Conservation (phyloP, 345 rosid species). For the Sisymbrium altissimum region DNA sequence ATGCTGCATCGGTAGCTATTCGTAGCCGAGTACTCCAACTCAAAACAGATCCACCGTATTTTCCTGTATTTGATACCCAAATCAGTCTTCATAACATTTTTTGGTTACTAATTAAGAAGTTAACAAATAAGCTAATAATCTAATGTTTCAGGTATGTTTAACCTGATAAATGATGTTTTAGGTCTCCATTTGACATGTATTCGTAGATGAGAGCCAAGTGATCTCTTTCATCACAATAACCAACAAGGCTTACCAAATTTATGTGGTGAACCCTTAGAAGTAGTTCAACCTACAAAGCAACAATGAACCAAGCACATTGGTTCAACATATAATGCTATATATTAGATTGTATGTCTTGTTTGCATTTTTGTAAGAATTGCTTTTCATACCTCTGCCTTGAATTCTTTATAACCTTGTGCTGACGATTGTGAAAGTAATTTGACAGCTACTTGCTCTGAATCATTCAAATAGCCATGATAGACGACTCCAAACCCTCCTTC, state of each 20-base stretch:
- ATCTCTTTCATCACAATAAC: neutral
- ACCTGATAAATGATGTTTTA: too few relatives aligned
- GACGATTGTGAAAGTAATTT: neutral
- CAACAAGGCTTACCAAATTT: neutral
- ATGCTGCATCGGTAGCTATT: constrained; percentile 34
- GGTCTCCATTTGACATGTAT: neutral
- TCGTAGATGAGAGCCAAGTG: constrained; percentile 9
- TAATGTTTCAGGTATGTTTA: too few relatives aligned
- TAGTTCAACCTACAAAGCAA: neutral
- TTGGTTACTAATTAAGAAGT: too few relatives aligned
- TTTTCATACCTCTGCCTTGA: constrained; percentile 9
- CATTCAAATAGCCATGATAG: constrained; percentile 31
- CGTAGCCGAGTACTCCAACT: constrained; percentile 38
- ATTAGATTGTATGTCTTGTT: neutral
- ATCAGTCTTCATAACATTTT: neutral
- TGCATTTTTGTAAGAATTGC: too few relatives aligned
- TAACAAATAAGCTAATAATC: too few relatives aligned
- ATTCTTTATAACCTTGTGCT: constrained; percentile 2
- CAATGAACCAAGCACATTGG: neutral
- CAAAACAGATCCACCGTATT: neutral
- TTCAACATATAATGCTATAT: neutral
- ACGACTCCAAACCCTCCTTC: constrained; percentile 53
- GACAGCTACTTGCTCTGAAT: constrained; percentile 3
- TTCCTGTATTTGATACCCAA: neutral
- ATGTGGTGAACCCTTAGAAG: constrained; percentile 5